Evolutionary conservation across 441 rosid species (phyloP), one percentile per base, ranked within the genome.

Genomic region (Pelargonium cotyledonis): DNA sequence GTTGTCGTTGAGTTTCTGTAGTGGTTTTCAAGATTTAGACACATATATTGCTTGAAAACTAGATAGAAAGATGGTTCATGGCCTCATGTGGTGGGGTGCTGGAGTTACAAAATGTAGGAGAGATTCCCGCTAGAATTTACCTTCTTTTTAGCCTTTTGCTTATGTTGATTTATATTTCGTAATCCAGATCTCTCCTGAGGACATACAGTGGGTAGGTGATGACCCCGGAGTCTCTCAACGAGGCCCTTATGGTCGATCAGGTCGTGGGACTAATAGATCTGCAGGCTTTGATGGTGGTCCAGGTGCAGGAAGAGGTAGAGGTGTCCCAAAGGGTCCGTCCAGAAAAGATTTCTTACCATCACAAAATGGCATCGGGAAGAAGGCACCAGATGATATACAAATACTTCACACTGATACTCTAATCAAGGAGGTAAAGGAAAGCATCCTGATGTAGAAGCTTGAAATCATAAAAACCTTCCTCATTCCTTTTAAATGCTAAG

Each of bases 151-250:
- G 44, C 66, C 63, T 44, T 35, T 61, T 9, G 72, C 74, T 73
- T 58, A 80, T 73, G 21, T 67, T 61, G 11, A 61, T 53, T 29
- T 14, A 18, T 10, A 57, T 71, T 4, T 65, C 23, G 68, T 35
- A 66, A 75, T 15, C 26, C 75, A 95, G 99, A 95, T 92, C 78
- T 79, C 97, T 70, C 81, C 92, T 8, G 91, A 86, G 79, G 99
- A 92, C 77, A 89, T 95, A 46, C 88, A 85, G 82, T 95, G 98
- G 99, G 96, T 88, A 68, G 87, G 80, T 68, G 96, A 88, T 61
- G 96, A 89, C 73, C 88, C 88, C 49, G 91, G 91, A 63, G 73
- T 83, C 69, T 77, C 88, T 69, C 86, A 85, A 65, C 84, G 83
- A 86, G 96, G 91, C 71, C 86, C 90, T 35, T 93, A 86, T 18